These are phyloP conservation scores for Periconia digitata DNA, from an alignment of 2,329 filamentous ascomycete species.

Conservation along the genomic window DNA sequence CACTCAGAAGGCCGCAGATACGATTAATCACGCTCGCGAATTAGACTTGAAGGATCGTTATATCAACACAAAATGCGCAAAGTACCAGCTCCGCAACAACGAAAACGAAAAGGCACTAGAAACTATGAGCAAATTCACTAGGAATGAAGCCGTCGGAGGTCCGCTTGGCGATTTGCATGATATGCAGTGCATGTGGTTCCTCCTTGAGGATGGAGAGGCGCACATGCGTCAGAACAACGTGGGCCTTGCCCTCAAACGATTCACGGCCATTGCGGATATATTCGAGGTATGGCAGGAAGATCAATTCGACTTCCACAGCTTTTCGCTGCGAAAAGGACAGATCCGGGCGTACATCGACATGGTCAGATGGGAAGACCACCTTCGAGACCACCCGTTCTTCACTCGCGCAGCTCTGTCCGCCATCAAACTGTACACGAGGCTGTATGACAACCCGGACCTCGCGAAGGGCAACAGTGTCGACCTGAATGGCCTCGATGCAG, in stretches of 20 bases:
- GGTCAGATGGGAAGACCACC: constrained; percentile 90
- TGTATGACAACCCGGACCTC: constrained; percentile 73
- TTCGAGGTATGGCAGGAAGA: constrained; percentile 99
- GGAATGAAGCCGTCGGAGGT: constrained; percentile 84
- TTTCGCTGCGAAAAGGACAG: constrained; percentile 95
- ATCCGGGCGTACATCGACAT: constrained; percentile 94
- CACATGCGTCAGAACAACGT: constrained; percentile 80
- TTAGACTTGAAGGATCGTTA: constrained; percentile 91
- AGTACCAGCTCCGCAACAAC: constrained; percentile 92
- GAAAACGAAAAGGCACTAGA: constrained; percentile 83
- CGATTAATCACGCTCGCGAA: constrained; percentile 83
- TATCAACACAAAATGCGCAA: constrained; percentile 97
- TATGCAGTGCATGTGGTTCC: constrained; percentile 98
- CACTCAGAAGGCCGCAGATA: constrained; percentile 73
- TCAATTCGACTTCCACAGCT: constrained; percentile 98
- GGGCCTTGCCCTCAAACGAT: constrained; percentile 86
- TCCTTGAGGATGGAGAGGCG: constrained; percentile 92
- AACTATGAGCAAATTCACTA: constrained; percentile 91
- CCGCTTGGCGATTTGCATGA: constrained; percentile 89
- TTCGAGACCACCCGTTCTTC: constrained; percentile 93
- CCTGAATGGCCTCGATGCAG: constrained; percentile 52
- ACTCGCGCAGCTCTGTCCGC: constrained; percentile 80
- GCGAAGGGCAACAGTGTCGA: constrained; percentile 65
- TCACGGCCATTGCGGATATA: constrained; percentile 84
- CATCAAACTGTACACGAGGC: constrained; percentile 74